A percentile compares a stretch with the other conserved stretches of the same genome.
These are phyloP conservation scores for Drechslerella stenobrocha DNA, from an alignment of 2,329 filamentous ascomycete species.

Conservation along the genomic window DNA sequence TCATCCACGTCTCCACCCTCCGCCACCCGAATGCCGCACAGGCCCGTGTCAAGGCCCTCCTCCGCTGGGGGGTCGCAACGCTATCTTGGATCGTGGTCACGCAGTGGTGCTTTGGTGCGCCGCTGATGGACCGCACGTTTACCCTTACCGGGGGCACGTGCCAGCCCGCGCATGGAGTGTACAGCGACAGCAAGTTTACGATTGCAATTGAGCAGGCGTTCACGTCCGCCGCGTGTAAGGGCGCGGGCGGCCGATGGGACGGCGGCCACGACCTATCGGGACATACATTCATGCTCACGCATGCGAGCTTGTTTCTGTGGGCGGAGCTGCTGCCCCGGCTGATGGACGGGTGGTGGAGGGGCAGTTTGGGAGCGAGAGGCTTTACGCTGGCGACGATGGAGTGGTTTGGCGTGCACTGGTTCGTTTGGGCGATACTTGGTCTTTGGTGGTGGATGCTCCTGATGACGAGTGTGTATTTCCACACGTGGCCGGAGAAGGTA, in stretches of 20 bases:
- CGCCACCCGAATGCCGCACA: conserved; percentile 58
- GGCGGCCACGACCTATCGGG: conserved; percentile 97
- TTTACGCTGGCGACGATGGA: conserved; percentile 60
- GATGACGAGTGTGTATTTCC: conserved; percentile 98
- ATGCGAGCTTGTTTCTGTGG: conserved; percentile 78
- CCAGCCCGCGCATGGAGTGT: conserved; percentile 62
- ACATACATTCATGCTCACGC: conserved; percentile 87
- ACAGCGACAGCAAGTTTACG: conserved; percentile 58
- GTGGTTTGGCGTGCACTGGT: conserved; percentile 56
- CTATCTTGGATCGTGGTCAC: conserved; percentile 81
- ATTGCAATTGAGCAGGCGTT: conserved; percentile 62
- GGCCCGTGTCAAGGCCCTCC: conserved; percentile 60
- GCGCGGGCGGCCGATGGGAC: conserved; percentile 77
- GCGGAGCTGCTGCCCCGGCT: conserved; percentile 68
- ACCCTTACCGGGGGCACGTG: conserved; percentile 85
- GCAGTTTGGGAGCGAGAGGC: conserved; percentile 58
- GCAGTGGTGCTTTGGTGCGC: conserved; percentile 94
- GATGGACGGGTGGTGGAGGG: conserved; percentile 50
- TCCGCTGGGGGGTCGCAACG: conserved; percentile 74
- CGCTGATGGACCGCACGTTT: conserved; percentile 87
- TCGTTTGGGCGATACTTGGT: conserved; percentile 64
- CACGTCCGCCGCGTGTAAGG: conserved; percentile 78
- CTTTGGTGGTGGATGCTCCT: conserved; percentile 93
- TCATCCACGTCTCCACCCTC: conserved; percentile 70
- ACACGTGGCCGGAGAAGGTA: conserved; percentile 98